Conservation (phyloP, 257 asterid species). For the Ligustrum vulgare region DNA sequence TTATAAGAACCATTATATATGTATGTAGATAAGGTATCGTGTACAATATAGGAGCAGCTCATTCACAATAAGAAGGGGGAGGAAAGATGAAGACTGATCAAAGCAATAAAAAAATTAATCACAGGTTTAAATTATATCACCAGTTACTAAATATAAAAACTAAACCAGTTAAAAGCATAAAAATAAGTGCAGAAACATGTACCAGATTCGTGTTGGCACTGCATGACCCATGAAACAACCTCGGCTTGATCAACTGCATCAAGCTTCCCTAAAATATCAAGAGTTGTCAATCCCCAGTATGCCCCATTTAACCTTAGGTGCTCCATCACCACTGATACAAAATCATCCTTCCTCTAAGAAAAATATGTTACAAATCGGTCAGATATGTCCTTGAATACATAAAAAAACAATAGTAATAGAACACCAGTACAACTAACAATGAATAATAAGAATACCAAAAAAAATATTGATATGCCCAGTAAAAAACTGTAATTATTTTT, state of each 20-base stretch:
- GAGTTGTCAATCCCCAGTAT: constrained; percentile 94
- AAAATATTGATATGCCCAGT: neutral
- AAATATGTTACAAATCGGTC: neutral
- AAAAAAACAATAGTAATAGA: neutral
- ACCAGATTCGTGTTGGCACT: constrained; percentile 98
- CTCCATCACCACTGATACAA: constrained; percentile 84
- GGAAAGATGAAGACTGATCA: neutral
- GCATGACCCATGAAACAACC: constrained; percentile 79
- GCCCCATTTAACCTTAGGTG: constrained; percentile 89
- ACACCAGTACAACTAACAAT: neutral
- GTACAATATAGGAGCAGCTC: neutral
- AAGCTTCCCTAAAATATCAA: constrained; percentile 78
- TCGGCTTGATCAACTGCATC: constrained; percentile 71
- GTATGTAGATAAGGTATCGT: neutral
- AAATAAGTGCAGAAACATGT: constrained; percentile 24
- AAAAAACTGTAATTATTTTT: neutral
- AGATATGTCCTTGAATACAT: neutral
- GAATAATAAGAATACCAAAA: neutral
- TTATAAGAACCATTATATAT: constrained; percentile 11
- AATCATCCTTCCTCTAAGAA: constrained; percentile 68
- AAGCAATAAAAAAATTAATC: neutral
- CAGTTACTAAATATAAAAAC: neutral
- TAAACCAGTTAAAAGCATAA: neutral
- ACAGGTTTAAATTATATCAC: neutral
- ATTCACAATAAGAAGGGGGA: neutral